These are phyloP conservation scores for Vaccinium vitisidaea DNA, from an alignment of 148 eudicot genomes.

Conservation along the genomic window DNA sequence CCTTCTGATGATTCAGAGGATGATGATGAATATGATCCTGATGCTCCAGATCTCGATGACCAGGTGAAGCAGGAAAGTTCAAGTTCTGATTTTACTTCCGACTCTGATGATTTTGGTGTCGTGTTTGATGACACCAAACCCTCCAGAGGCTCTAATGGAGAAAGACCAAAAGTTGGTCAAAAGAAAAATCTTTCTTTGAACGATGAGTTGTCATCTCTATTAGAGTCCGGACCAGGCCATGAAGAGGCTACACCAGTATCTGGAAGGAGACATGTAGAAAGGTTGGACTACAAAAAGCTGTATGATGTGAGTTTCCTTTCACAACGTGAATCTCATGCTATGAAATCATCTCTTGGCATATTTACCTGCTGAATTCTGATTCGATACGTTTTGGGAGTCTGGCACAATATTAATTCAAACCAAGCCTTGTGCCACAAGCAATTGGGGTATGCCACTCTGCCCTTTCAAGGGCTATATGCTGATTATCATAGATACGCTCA, in stretches of 20 bases:
- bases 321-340: background rate
- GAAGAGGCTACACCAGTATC: slow-evolving; percentile 40
- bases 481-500: too few relatives aligned
- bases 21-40: slow-evolving; percentile 84
- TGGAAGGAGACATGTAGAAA: slow-evolving; percentile 55
- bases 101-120: slow-evolving; percentile 72
- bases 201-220: slow-evolving; percentile 29
- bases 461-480: too few relatives aligned
- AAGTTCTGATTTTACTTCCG: slow-evolving; percentile 87
- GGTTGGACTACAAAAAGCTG: slow-evolving; percentile 91
- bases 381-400: background rate
- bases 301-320: slow-evolving; percentile 67
- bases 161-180: slow-evolving; percentile 17
- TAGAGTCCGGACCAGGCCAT: slow-evolving; percentile 31
- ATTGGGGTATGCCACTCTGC: too few relatives aligned
- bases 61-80: slow-evolving; percentile 54
- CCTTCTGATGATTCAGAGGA: slow-evolving; percentile 95
- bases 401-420: background rate
- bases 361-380: background rate
- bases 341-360: background rate
- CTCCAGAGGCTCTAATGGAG: slow-evolving; percentile 11
- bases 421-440: too few relatives aligned
- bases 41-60: slow-evolving; percentile 41
- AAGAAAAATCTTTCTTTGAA: slow-evolving; percentile 25
- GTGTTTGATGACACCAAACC: slow-evolving; percentile 50